Evolutionary conservation across 2,329 filamentous ascomycete genomes (phyloP).

Genomic region (Paraphoma chrysanthemicola): DNA sequence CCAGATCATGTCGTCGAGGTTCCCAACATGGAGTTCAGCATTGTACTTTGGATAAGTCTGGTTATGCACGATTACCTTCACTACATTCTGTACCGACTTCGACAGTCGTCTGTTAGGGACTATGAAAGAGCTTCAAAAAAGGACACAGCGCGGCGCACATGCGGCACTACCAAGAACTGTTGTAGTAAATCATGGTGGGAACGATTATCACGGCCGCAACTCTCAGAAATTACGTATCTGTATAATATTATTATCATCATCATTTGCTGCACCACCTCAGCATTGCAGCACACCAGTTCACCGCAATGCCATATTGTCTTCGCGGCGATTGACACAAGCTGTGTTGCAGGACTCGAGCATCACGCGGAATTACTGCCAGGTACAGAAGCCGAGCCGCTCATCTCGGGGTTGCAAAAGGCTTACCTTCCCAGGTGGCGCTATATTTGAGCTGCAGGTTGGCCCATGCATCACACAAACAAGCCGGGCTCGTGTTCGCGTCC

Average conservation of each 20-base stretch:
- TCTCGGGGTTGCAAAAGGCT: conserved; percentile 10
- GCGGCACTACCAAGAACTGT: conserved; percentile 3
- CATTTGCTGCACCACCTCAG: conserved; percentile 6
- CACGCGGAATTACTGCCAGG: conserved; percentile 2
- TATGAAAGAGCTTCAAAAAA: conserved; percentile 1
- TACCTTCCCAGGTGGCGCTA: conserved; percentile 5
- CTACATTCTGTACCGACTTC: conserved; percentile 17
- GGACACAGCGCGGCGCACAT: conserved; percentile 19
- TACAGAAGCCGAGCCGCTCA: conserved; percentile 11
- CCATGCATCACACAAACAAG: conserved; percentile 7
- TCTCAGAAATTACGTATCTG: conserved; percentile 18
- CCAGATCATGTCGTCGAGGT: neutral
- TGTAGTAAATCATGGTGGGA: conserved; percentile 12
- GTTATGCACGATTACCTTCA: neutral
- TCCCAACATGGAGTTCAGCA: neutral
- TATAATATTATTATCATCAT: conserved; percentile 22
- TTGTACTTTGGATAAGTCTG: conserved; percentile 3
- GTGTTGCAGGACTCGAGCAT: conserved; percentile 1
- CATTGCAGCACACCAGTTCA: conserved; percentile 1
- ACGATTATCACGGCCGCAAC: conserved; percentile 20
- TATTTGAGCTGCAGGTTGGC: conserved; percentile 13
- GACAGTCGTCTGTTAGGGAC: conserved; percentile 14
- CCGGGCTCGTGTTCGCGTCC: conserved; percentile 16
- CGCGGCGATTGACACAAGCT: conserved; percentile 9
- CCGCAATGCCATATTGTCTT: neutral